Percentiles rank a stretch among this genome's conserved stretches.
phyloP scores from a whole-genome alignment of 2,329 filamentous ascomycete genomes.

The Pseudocercospora fijiensis region DNA sequence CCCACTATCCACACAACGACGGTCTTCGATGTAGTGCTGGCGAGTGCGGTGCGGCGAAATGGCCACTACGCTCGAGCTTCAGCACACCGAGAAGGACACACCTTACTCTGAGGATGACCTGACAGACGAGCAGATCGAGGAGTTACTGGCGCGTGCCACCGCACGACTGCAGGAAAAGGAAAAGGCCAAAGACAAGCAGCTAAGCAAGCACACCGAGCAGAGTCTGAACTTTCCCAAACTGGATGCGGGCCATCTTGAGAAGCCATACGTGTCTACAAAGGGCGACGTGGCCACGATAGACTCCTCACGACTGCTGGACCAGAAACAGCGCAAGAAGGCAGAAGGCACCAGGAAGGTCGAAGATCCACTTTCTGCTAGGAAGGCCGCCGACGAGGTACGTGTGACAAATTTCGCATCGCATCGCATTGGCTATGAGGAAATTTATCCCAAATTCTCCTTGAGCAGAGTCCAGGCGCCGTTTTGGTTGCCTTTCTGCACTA shows the following conservation, averaged over 20 bases:
- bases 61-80: slow-evolving; percentile 1
- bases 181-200: slow-evolving; percentile 38
- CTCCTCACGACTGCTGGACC: slow-evolving; percentile 50
- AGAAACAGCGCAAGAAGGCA: slow-evolving; percentile 44
- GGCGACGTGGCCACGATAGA: slow-evolving; percentile 56
- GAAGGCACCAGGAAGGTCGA: slow-evolving; percentile 55
- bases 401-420: slow-evolving; percentile 36
- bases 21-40: slow-evolving; percentile 4
- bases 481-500: slow-evolving; percentile 72
- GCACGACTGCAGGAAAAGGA: slow-evolving; percentile 53
- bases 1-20: not conserved
- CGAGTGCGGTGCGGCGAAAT: slow-evolving; percentile 1
- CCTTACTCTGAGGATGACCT: slow-evolving; percentile 42
- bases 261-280: slow-evolving; percentile 56
- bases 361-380: slow-evolving; percentile 51
- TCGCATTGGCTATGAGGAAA: slow-evolving; percentile 68
- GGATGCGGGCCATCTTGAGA: slow-evolving; percentile 47
- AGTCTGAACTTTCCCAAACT: slow-evolving; percentile 53
- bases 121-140: slow-evolving; percentile 63
- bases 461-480: slow-evolving; percentile 74
- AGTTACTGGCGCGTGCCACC: slow-evolving; percentile 64
- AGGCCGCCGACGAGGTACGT: slow-evolving; percentile 54
- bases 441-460: slow-evolving; percentile 67
- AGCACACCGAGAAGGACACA: not conserved
- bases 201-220: slow-evolving; percentile 25